Evolutionary conservation across 495 filamentous ascomycete species (phyloP).

Genomic region (Margaritispora aquatica): DNA sequence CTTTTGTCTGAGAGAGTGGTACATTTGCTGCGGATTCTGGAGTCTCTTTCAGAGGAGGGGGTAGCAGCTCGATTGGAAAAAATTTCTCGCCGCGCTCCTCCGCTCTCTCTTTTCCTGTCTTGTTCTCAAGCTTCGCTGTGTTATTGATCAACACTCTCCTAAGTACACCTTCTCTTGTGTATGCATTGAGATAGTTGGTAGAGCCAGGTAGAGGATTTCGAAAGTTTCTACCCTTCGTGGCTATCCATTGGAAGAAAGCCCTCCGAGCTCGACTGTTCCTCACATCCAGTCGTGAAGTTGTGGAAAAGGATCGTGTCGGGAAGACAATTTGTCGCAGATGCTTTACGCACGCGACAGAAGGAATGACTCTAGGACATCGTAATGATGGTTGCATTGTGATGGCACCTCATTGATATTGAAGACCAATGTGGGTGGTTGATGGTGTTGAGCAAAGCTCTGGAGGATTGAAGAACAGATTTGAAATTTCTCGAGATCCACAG

Average conservation of each 20-base stretch:
- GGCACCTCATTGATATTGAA: conserved; percentile 6
- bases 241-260: conserved; percentile 19
- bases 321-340: conserved; percentile 10
- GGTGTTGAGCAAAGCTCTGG: not conserved
- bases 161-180: conserved; percentile 14
- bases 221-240: conserved; percentile 10
- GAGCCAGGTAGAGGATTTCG: conserved; percentile 14
- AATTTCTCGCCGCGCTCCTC: not conserved
- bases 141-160: conserved; percentile 13
- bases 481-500: not conserved
- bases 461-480: not conserved
- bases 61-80: not conserved
- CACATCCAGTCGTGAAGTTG: conserved; percentile 11
- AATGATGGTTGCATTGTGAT: conserved; percentile 19
- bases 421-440: not conserved
- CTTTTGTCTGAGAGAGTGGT: not conserved
- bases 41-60: not conserved
- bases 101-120: not conserved
- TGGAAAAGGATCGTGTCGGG: conserved; percentile 19
- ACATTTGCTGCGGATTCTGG: not conserved
- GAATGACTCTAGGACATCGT: conserved; percentile 11
- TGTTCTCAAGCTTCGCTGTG: not conserved
- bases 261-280: conserved; percentile 13
- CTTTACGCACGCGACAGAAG: conserved; percentile 8
- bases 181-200: conserved; percentile 25